phyloP scores from a whole-genome alignment of 768 basidiomycete genomes.

The Paxillus ammoniavirescens region DNA sequence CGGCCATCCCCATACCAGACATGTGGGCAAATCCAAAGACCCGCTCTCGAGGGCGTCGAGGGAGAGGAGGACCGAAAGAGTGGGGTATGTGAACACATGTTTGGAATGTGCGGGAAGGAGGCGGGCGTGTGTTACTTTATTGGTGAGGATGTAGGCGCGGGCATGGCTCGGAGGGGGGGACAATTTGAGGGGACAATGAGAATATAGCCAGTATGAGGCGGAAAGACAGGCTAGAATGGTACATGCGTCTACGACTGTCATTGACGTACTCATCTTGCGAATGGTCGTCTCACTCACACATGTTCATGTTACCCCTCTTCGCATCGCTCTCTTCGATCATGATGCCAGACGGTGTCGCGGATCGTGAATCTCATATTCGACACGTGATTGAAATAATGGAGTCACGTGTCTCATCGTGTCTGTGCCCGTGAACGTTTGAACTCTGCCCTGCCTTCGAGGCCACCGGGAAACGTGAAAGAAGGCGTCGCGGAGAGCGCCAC shows the following conservation, averaged over 20 bases:
- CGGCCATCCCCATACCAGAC: constrained; percentile 6
- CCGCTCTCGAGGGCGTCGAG: constrained; percentile 50
- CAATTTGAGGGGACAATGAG: background rate
- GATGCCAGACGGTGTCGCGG: too few relatives aligned
- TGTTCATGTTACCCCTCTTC: too few relatives aligned
- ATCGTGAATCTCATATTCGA: too few relatives aligned
- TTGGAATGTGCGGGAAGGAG: constrained; percentile 44
- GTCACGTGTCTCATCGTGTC: too few relatives aligned
- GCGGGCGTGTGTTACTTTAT: constrained; percentile 52
- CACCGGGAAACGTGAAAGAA: too few relatives aligned
- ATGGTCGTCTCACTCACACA: background rate
- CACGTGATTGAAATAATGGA: too few relatives aligned
- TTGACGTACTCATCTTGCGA: background rate
- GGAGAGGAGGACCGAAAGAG: constrained; percentile 54
- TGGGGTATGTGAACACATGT: constrained; percentile 62
- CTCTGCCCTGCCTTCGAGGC: background rate
- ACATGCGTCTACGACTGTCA: background rate
- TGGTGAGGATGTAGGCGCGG: constrained; percentile 47
- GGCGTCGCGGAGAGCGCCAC: background rate
- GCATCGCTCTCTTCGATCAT: too few relatives aligned
- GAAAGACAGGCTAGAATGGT: background rate
- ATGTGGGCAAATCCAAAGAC: constrained; percentile 39
- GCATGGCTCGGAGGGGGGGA: background rate
- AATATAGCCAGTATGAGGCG: background rate
- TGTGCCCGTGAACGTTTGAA: background rate